Percentiles rank a stretch among this genome's conserved stretches.
Conservation (phyloP, 257 asterid species). For the Lithospermum erythrorhizon region DNA sequence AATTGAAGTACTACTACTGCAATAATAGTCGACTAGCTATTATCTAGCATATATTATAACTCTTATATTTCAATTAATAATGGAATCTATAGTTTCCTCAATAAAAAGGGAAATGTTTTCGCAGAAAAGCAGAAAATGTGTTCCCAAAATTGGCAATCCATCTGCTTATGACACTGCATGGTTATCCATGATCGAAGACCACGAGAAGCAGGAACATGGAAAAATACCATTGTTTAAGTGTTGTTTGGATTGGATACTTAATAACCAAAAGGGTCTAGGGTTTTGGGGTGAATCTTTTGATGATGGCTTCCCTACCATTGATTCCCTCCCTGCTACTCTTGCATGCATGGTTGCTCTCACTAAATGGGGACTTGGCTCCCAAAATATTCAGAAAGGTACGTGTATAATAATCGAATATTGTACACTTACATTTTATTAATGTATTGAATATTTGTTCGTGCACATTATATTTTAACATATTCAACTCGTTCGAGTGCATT, state of each 20-base stretch:
- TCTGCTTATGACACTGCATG: constrained; percentile 58
- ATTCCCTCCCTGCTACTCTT: constrained; percentile 41
- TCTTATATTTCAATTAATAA: neutral
- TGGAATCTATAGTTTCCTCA: constrained; percentile 24
- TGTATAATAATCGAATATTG: too few species aligned
- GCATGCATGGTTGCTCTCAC: constrained; percentile 43
- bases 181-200: constrained; percentile 45
- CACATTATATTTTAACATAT: too few species aligned
- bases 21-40: too few species aligned
- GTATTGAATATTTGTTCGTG: too few species aligned
- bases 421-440: too few species aligned
- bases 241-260: constrained; percentile 37
- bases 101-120: constrained; percentile 28
- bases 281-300: constrained; percentile 38
- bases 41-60: too few species aligned
- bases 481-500: too few species aligned
- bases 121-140: neutral
- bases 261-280: constrained; percentile 37
- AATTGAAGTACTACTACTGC: too few species aligned
- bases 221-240: constrained; percentile 32
- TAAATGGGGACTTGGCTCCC: constrained; percentile 30
- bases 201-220: neutral
- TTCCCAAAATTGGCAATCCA: constrained; percentile 14
- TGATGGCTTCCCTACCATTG: constrained; percentile 30
- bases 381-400: constrained; percentile 25